Conservation (phyloP, 2,329 filamentous ascomycete species). For the Talaromyces verruculosus region DNA sequence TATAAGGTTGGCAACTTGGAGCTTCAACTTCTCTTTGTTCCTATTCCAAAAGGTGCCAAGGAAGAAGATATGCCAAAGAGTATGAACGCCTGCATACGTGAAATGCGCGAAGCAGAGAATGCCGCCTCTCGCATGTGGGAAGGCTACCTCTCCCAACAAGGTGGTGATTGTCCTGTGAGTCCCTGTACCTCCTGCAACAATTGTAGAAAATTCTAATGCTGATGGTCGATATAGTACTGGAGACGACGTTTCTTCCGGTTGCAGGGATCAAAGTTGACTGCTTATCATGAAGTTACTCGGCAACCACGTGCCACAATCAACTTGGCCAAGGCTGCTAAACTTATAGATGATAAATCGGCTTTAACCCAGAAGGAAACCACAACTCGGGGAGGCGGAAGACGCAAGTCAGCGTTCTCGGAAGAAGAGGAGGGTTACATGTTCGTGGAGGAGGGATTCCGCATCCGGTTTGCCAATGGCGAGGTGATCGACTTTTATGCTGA, state of each 20-base stretch:
- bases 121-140: constrained; percentile 76
- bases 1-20: constrained; percentile 96
- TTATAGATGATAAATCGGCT: constrained; percentile 87
- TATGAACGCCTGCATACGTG: constrained; percentile 93
- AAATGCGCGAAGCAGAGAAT: constrained; percentile 87
- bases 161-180: constrained; percentile 94
- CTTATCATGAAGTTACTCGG: constrained; percentile 91
- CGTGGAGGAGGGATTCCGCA: constrained; percentile 97
- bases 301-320: constrained; percentile 98
- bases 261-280: constrained; percentile 83
- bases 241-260: constrained; percentile 96
- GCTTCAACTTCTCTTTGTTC: constrained; percentile 90
- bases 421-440: constrained; percentile 99
- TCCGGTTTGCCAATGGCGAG: constrained; percentile 97
- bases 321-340: constrained; percentile 82
- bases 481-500: constrained; percentile 99
- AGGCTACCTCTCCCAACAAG: constrained; percentile 90
- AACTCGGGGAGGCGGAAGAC: constrained; percentile 72
- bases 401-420: constrained; percentile 93
- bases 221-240: constrained; percentile 69
- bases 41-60: constrained; percentile 78
- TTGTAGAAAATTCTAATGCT: constrained; percentile 39
- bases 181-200: background rate
- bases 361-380: constrained; percentile 81
- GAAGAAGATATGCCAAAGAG: constrained; percentile 99